A percentile compares a stretch with the other conserved stretches of the same genome.
Evolutionary conservation across 208 protist species (phyloP).

Genomic region (Naegleria lovaniensis): DNA sequence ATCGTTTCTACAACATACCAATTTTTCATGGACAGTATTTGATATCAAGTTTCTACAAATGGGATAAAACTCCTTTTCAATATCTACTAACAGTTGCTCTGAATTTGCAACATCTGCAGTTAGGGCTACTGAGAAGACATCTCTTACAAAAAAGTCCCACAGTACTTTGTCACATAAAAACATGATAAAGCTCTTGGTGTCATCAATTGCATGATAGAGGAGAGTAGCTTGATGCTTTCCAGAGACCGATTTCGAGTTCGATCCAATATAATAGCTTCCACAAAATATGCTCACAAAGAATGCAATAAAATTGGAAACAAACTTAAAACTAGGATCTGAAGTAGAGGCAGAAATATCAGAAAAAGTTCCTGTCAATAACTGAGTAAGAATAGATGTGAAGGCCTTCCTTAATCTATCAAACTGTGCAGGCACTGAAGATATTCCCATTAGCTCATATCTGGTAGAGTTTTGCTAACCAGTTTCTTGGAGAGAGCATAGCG

Average conservation of each 20-base stretch:
- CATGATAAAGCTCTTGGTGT: not conserved
- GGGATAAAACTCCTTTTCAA: not conserved
- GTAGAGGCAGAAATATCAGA: not conserved
- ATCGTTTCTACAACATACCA: not conserved
- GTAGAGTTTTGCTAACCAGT: not conserved
- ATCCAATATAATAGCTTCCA: not conserved
- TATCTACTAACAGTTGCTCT: not conserved
- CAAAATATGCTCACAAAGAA: not conserved
- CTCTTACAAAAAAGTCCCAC: not conserved
- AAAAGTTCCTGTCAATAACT: not conserved
- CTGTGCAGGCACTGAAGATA: not conserved
- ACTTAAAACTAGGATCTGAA: not conserved
- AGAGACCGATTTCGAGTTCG: not conserved
- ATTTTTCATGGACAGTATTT: not conserved
- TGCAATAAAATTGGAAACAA: not conserved
- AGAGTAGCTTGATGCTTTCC: not conserved
- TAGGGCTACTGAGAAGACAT: not conserved
- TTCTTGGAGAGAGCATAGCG: not conserved
- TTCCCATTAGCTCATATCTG: not conserved
- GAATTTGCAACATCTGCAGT: not conserved
- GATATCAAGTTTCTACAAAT: not conserved
- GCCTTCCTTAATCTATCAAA: not conserved
- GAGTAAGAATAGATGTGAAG: not conserved
- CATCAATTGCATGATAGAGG: not conserved
- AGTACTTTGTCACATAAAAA: not conserved